Evolutionary conservation across 2,329 filamentous ascomycete species (phyloP), one percentile per base, ranked within the genome.

Genomic region (Penicillium sp.): DNA sequence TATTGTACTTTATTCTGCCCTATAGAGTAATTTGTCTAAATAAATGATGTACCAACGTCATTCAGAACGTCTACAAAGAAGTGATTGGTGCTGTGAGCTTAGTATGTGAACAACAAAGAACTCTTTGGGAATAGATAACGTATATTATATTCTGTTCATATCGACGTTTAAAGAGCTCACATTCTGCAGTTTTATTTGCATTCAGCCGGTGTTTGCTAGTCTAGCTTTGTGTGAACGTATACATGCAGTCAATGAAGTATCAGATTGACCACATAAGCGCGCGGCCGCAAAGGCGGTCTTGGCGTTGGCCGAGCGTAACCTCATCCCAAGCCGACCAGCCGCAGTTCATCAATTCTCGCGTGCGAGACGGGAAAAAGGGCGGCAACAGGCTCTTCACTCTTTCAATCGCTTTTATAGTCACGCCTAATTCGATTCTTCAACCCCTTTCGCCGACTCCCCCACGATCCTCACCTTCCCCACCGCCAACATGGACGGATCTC

Each of bases 401-500:
- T 28, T 3, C 14, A 43, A 43, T 43, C 39, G 23, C n/a, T n/a
- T 19, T 26, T 4, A 18, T 16, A 9, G 11, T 19, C 23, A 10
- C 13, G 14, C 23, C 24, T 5, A 28, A 28, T 28, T 14, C n/a
- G 23, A 43, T 11, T 16, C 5, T 7, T 7, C 23, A 16, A 5
- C 24, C 23, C 36, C 23, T 42, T 43, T 14, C 39, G 24, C 36
- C 40, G 34, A 36, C n/a, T 48, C 23, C 40, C 14, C 26, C 16
- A 5, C 44, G 45, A 26, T 10, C 42, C 43, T 31, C 40, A 48
- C 50, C 36, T n/a, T 55, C 51, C n/a, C 10, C 18, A 44, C 47
- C 29, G 48, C 31, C 45, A 57, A 51, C 16, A 74, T 74, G 71
- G 72, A 73, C 31, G 69, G 69, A 49, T 62, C 64, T 28, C 69